Base-by-base conservation (phyloP, 345 rosid species). In the Eucalyptus pumila region DNA sequence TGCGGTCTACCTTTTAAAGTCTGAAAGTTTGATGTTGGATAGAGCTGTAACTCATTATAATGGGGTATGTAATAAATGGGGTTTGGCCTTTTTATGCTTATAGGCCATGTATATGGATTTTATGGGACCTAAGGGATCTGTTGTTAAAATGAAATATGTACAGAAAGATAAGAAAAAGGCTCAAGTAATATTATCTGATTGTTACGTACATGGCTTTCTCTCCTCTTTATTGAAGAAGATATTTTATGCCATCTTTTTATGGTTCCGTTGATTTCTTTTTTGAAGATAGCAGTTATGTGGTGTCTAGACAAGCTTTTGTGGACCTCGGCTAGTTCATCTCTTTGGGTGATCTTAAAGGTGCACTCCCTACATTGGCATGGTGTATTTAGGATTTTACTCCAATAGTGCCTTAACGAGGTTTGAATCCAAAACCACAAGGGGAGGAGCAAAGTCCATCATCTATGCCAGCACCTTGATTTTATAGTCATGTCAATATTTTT, bases 361-460 rank as follows among this genome's bases (percentile, higher is more conserved):
- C 4, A 1, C 34, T n/a, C 19, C 19, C 10, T 7, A n/a, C 0
- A 1, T 7, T 3, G 9, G 5, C 37, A 4, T 30, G 0, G 9
- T 14, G 9, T n/a, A 0, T 1, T n/a, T 30, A n/a, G 34, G 17
- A 65, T 30, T 14, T 65, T 65, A 65, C 37, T 30, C 6, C 10
- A 0, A 6, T 0, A 14, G 17, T 65, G 17, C 19, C 72, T 30
- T 1, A 1, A 65, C 37, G n/a, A 65, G 5, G 32, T 14, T 60
- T 60, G 16, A 60, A 27, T 27, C 69, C 15, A 27, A 60, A 12
- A 60, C 34, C 16, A 27, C 16, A 2, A 65, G 37, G 17, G 0
- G 37, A 65, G 34, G 34, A 65, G 5, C 72, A 65, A 30, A 0
- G 3, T 65, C 34, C 34, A 30, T 62, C 69, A 62, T 65, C 19